Evolutionary conservation across 257 asterid species (phyloP), one percentile per base, ranked within the genome.

Genomic region (Solanum dulcamara): DNA sequence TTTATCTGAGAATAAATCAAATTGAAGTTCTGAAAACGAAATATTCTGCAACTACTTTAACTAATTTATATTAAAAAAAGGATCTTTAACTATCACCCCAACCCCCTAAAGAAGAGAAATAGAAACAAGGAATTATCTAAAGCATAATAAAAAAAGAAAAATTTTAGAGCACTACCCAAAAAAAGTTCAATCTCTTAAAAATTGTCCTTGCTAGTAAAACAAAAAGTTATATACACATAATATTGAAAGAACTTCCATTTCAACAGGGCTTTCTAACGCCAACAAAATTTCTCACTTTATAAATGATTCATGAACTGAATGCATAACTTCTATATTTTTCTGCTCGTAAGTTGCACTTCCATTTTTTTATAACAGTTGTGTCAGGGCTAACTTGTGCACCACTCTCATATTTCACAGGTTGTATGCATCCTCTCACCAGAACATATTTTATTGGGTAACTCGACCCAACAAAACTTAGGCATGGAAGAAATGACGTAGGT

Each of bases 1-100:
- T 87, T 89, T 93, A 85, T 89, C 99, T 96, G 96, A 83, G 88
- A 84, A 24, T 32, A 86, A 84, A 83, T 86, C 70, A 88, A 42
- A 84, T 67, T 28, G 20, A 28, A 30, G 44, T 18, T 70, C 60
- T 28, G 62, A 77, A 44, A 32, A 46, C 1, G 30, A 77, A 44
- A 48, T 48, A 20, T 24, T 77, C 62, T 48, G 44, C 83, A 28
- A 2, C 18, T 79, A 30, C 10, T 28, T 15, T 28, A 48, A 79
- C 66, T 28, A 79, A 1, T 28, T 77, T 30, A 77, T 15, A 62
- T n/a, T 30, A 53, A 18, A 33, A 68, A 10, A 20, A 20, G 38
- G 57, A 79, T 79, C 64, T 26, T 44, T 44, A 75, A 75, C 38
- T 15, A 75, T 8, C 82, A 44, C 82, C 24, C 38, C 60, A 12